Conservation (phyloP, 768 basidiomycete species). For the Ramaria rubella region DNA sequence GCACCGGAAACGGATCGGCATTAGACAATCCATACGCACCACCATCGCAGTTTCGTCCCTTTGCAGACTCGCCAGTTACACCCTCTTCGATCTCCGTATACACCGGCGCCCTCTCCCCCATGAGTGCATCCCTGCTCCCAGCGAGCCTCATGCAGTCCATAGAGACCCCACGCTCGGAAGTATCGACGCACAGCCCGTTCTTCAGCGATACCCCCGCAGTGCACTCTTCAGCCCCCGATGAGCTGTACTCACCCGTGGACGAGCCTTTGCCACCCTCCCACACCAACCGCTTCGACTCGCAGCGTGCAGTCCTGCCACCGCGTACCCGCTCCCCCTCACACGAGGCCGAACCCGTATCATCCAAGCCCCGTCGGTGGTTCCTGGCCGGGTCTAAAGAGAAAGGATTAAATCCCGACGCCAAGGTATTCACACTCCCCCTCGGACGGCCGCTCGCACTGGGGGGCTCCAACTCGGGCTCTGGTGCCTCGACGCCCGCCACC, state of each 20-base stretch:
- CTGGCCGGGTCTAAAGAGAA: constrained; percentile 40
- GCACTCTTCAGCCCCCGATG: neutral
- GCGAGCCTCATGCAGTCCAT: constrained; percentile 50
- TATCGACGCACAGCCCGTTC: neutral
- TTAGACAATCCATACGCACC: constrained; percentile 1
- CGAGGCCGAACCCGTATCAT: constrained; percentile 3
- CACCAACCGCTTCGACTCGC: neutral
- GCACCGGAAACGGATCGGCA: constrained; percentile 10
- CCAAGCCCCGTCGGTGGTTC: constrained; percentile 37
- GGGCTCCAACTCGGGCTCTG: neutral
- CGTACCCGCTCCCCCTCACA: neutral
- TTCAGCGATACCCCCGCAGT: neutral
- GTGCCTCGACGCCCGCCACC: constrained; percentile 1
- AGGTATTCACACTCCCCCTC: constrained; percentile 57
- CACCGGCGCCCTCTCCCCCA: constrained; percentile 30
- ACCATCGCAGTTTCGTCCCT: constrained; percentile 2
- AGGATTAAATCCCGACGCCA: constrained; percentile 80
- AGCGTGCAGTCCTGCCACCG: neutral
- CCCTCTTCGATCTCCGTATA: constrained; percentile 18
- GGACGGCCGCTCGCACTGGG: constrained; percentile 4
- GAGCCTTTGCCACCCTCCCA: neutral
- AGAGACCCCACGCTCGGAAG: constrained; percentile 21
- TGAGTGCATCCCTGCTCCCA: constrained; percentile 48
- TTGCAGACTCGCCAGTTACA: neutral
- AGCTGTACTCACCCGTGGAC: neutral